phyloP scores from a whole-genome alignment of 805 yeast genomes.

The Wickerhamiella sorbophila region DNA sequence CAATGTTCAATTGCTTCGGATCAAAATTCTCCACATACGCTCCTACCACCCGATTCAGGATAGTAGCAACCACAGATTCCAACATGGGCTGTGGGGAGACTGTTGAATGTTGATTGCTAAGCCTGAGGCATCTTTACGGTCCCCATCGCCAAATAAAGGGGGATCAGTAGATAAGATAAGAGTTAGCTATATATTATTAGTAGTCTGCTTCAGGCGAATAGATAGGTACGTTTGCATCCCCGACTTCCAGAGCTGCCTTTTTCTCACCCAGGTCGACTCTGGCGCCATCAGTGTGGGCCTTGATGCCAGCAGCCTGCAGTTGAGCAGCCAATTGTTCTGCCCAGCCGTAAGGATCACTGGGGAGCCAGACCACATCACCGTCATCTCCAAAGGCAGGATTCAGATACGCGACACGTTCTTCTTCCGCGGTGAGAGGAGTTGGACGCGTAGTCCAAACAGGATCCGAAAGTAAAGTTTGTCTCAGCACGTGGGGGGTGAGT shows the following conservation, averaged over 20 bases:
- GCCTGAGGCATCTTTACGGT: too few species aligned
- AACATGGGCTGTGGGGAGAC: constrained; percentile 20
- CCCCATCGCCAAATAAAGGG: too few species aligned
- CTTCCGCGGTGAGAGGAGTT: constrained; percentile 24
- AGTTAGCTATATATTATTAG: too few species aligned
- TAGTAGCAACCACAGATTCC: constrained; percentile 32
- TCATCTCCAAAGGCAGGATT: constrained; percentile 57
- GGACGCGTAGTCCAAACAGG: constrained; percentile 21
- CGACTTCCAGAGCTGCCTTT: constrained; percentile 12
- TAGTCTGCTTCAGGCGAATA: constrained; percentile 5
- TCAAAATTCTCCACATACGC: constrained; percentile 84
- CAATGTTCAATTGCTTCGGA: constrained; percentile 86
- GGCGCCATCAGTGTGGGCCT: constrained; percentile 57
- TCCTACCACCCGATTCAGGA: constrained; percentile 29
- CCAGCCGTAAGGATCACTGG: constrained; percentile 77
- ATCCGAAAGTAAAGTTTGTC: constrained; percentile 18
- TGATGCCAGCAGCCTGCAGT: constrained; percentile 37
- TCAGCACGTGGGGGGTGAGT: constrained; percentile 26
- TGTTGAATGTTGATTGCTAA: background rate
- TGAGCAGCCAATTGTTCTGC: constrained; percentile 45
- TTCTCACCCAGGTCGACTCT: constrained; percentile 30
- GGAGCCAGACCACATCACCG: constrained; percentile 80
- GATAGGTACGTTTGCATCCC: constrained; percentile 14
- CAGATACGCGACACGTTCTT: constrained; percentile 53
- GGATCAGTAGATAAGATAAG: too few species aligned